These are phyloP conservation scores for Neurospora sp. DNA, from an alignment of 495 filamentous ascomycete genomes.

Conservation along the genomic window DNA sequence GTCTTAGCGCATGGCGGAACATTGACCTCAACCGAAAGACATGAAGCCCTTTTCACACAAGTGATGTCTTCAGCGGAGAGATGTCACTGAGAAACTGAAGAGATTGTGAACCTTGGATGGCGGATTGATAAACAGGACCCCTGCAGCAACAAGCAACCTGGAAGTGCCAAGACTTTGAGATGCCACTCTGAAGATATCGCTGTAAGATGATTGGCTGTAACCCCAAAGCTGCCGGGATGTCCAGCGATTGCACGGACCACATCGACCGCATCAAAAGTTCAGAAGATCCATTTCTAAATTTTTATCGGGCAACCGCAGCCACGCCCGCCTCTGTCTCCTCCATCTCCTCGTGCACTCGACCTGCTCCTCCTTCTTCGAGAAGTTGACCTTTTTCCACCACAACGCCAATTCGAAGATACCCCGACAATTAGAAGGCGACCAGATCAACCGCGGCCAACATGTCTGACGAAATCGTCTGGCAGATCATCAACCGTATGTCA, in stretches of 20 bases:
- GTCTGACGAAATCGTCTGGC: constrained; percentile 96
- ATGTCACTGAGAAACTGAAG: neutral
- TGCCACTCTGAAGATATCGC: neutral
- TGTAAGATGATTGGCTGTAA: neutral
- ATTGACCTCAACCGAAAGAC: constrained; percentile 16
- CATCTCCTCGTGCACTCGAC: neutral
- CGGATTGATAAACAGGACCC: neutral
- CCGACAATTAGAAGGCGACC: neutral
- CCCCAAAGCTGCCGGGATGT: neutral
- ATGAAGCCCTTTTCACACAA: neutral
- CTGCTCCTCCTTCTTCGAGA: neutral
- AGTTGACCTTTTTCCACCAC: neutral
- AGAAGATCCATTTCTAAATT: constrained; percentile 1
- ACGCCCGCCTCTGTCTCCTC: neutral
- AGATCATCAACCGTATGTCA: constrained; percentile 27
- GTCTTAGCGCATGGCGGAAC: constrained; percentile 25
- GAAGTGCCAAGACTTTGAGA: neutral
- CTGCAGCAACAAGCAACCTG: no score
- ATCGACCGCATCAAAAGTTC: neutral
- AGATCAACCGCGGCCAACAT: constrained; percentile 6
- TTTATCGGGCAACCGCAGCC: neutral
- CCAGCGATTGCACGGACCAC: neutral
- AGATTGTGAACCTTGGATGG: neutral
- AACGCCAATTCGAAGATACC: neutral
- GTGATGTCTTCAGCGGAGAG: neutral